Evolutionary conservation across 805 yeast species (phyloP), one percentile per base, ranked within the genome.

Genomic region (Ogataea glucozyma): DNA sequence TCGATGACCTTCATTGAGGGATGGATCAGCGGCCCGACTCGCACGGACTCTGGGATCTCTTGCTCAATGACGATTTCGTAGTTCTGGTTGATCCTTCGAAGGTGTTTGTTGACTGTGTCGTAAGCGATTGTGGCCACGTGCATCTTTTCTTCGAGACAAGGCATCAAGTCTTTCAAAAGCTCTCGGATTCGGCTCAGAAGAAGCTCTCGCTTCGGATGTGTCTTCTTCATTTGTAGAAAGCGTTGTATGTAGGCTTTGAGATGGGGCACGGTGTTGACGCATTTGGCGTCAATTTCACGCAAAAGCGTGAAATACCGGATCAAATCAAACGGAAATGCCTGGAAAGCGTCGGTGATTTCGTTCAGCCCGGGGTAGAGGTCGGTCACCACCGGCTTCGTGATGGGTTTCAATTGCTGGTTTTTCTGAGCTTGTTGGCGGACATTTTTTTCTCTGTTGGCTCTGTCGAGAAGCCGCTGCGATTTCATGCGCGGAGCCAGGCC

Each of bases 91-190:
- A 93, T 73, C 39, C 97, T 72, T 39, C 72, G 74, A 42, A 88
- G 66, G 56, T 88, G 85, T 45, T 82, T 79, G 22, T 73, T 67
- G 34, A 89, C 74, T 10, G 83, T 75, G 54, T 90, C 97, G 22
- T 87, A 76, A 17, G 97, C 97, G 29, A 88, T 83, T 1, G 91
- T 83, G 4, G 97, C 91, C 31, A 93, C 97, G 62, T 91, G 97
- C 95, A 93, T 88, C 65, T 93, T 93, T 62, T 93, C 97, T 61
- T 91, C 98, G 42, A 91, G 66, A 48, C 96, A 87, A 1, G 98
- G 97, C 70, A 91, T 80, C 43, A 91, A 72, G 44, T 87, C 96
- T 49, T 69, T 72, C 49, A 78, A 69, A 43, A 72, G 66, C 21
- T 71, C 70, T 42, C 73, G 64, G 44, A 78, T 73, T 19, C 61